phyloP scores from a whole-genome alignment of 768 basidiomycete genomes.

The Panus rudis region DNA sequence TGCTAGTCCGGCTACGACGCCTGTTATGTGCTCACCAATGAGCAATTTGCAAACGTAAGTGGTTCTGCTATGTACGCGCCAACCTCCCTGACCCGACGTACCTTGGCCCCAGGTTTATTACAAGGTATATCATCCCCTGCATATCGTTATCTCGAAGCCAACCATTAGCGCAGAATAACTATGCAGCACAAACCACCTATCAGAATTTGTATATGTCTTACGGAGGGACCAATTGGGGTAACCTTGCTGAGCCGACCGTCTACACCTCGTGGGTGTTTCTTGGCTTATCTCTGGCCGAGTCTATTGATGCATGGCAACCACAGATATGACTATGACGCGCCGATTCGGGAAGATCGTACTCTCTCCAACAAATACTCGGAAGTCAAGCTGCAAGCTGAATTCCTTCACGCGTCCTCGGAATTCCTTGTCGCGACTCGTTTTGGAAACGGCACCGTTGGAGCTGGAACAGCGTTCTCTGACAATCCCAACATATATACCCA shows the following conservation, averaged over 20 bases:
- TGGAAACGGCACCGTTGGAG: slow-evolving; percentile 9
- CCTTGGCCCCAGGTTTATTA: slow-evolving; percentile 2
- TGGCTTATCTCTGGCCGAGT: too few species aligned
- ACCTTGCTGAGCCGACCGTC: slow-evolving; percentile 18
- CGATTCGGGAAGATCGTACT: slow-evolving; percentile 22
- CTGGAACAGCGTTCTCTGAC: slow-evolving; percentile 12
- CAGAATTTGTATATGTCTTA: slow-evolving; percentile 19
- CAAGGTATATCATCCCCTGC: too few species aligned
- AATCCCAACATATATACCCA: slow-evolving; percentile 17
- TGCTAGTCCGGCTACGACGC: slow-evolving; percentile 19
- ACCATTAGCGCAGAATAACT: slow-evolving; percentile 15
- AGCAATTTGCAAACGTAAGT: slow-evolving; percentile 22
- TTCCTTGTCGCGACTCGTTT: slow-evolving; percentile 17
- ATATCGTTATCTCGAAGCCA: neutral
- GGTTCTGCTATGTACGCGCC: neutral
- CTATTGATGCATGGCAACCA: neutral
- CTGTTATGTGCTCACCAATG: slow-evolving; percentile 17
- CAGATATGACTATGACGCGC: slow-evolving; percentile 21
- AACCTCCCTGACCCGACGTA: neutral
- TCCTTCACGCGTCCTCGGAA: slow-evolving; percentile 20
- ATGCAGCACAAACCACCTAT: slow-evolving; percentile 14
- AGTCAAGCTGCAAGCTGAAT: slow-evolving; percentile 23
- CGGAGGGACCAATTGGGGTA: slow-evolving; percentile 22
- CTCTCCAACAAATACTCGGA: slow-evolving; percentile 23
- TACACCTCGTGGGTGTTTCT: slow-evolving; percentile 15